Evolutionary conservation across 169 alveolate genomes (phyloP).

Genomic region (Hammondia hammondi): DNA sequence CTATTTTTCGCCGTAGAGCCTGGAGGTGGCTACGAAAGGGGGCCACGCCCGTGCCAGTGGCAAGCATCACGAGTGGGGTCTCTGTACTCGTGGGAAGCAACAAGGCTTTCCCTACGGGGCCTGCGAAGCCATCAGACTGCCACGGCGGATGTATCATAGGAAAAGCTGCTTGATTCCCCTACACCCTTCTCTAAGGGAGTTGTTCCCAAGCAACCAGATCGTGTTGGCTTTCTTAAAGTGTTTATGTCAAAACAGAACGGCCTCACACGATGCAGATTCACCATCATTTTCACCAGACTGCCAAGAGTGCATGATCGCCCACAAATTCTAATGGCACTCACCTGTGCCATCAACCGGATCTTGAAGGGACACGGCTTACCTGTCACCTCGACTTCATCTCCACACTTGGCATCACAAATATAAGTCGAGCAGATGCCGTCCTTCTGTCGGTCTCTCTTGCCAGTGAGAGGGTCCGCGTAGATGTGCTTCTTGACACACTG

Average conservation of each 20-base stretch:
- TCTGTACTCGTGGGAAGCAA: slow-evolving; percentile 5
- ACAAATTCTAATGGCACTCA: too few species aligned
- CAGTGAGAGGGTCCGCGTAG: slow-evolving; percentile 23
- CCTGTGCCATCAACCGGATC: too few species aligned
- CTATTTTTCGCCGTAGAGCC: not conserved
- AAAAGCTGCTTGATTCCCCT: too few species aligned
- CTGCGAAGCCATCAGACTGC: not conserved
- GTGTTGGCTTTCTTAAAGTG: not conserved
- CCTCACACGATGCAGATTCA: too few species aligned
- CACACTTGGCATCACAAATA: slow-evolving; percentile 39
- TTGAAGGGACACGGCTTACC: not conserved
- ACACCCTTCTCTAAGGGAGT: too few species aligned
- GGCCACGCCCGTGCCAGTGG: slow-evolving; percentile 63
- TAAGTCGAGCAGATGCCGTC: slow-evolving; percentile 58
- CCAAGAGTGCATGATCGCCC: too few species aligned
- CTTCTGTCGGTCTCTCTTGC: slow-evolving; percentile 16
- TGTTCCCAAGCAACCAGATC: not conserved
- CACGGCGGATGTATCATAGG: too few species aligned
- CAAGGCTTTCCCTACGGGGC: slow-evolving; percentile 53
- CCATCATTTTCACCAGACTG: too few species aligned
- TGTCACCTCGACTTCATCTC: slow-evolving; percentile 1
- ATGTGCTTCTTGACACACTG: slow-evolving; percentile 18
- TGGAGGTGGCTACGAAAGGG: slow-evolving; percentile 42
- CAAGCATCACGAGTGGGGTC: slow-evolving; percentile 43
- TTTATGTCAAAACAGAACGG: not conserved